A percentile compares a stretch with the other conserved stretches of the same genome.
phyloP scores from a whole-genome alignment of 331 rosid genomes.

The Rosa hybrid region DNA sequence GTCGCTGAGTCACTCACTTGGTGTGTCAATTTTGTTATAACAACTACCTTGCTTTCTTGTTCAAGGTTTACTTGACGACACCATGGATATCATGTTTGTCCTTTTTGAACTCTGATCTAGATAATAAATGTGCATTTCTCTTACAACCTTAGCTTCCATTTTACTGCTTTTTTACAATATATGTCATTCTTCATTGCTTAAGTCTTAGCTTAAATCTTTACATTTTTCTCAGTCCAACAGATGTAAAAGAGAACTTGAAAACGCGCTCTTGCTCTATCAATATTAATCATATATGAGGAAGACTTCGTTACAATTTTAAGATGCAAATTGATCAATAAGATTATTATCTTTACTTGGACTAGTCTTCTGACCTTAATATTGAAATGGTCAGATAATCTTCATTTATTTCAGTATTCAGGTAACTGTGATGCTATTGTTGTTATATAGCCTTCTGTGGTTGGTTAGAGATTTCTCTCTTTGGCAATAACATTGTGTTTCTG shows the following conservation, averaged over 20 bases:
- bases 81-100: conserved; percentile 16
- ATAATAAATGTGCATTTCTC: conserved; percentile 26
- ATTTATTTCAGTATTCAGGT: background rate
- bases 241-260: background rate
- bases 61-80: conserved; percentile 31
- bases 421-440: background rate
- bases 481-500: background rate
- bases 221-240: background rate
- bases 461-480: background rate
- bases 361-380: background rate
- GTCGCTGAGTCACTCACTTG: conserved; percentile 45
- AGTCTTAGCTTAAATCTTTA: background rate
- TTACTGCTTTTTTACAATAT: background rate
- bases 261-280: background rate
- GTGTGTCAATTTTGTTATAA: conserved; percentile 21
- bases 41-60: conserved; percentile 19
- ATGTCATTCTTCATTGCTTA: background rate
- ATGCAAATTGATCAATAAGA: background rate
- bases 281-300: background rate
- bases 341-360: background rate
- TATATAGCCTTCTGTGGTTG: background rate
- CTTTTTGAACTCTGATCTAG: conserved; percentile 17
- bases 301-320: background rate
- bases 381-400: background rate
- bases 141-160: background rate